Base-by-base conservation (phyloP, 345 rosid genomes). In the Syzygium aromaticum region DNA sequence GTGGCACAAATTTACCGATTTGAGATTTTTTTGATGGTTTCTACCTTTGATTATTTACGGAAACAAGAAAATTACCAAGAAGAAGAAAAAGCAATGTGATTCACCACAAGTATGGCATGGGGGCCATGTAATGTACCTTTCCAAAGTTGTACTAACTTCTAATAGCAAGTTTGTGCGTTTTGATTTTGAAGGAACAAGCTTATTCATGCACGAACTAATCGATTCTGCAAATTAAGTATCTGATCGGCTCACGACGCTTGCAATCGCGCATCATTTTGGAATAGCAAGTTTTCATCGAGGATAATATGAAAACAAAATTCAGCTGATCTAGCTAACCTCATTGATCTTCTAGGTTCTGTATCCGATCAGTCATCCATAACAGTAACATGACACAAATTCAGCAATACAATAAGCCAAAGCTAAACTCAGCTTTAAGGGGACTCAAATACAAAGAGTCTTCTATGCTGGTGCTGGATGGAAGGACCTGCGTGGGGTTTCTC, bases 1-100 rank as follows among this genome's bases (percentile, higher is more conserved):
- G 49, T 30, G 14, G 23, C 82, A 10, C 2, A 8, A 73, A 33
- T 2, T 11, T 6, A 10, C 0, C 14, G 0, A 6, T 21, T 19
- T 13, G 14, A 73, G 11, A 17, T 73, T 54, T 51, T 61, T 33
- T 73, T 38, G 13, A 33, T 17, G 3, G 12, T 30, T 17, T 33
- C 25, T 3, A 17, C 80, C 23, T 67, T 17, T 17, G 14, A 67
- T 17, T 2, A 11, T 67, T 17, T 33, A 33, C 46, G 19, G 61
- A 33, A 67, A 33, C 80, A 16, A 33, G 80, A 21, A 15, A 67
- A 67, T 67, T 33, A 33, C 46, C 7, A 8, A 33, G 13, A 33
- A 67, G 7, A 3, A 67, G 27, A 19, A 33, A 17, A 17, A 17
- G 25, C 80, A 8, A 67, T 33, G 46, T 25, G 3, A 67, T 19